Base-by-base conservation (phyloP, 208 protist species). In the Leishmania mexicana region DNA sequence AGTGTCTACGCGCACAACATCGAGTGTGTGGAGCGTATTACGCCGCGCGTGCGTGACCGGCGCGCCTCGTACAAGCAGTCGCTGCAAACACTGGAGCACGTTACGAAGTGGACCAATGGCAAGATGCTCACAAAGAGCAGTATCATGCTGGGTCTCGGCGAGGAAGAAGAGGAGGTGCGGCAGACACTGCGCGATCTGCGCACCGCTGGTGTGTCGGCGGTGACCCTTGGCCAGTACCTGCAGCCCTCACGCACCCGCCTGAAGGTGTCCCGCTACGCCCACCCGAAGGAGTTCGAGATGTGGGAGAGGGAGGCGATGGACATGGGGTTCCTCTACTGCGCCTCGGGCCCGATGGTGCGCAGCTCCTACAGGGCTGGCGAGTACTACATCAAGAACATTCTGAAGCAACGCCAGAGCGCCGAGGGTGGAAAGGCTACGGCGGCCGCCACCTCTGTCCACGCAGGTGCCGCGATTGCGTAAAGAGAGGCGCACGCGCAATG, bases 1-100 rank as follows among this genome's bases (percentile, higher is more conserved):
- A 99, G 98, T 81, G 99, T 99, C 28, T 99, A 98, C 87, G 99
- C 99, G 28, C 99, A 99, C 93, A 99, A 99, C 89, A 98, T 99
- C 81, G 99, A 99, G 90, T 99, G 97, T 73, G 97, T 99, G 13
- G 97, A 99, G 89, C 91, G 95, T 38, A 89, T 97, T 75, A 96
- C 95, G 10, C 88, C 94, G 7, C 91, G 93, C 57, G 99, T 99
- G 51, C 92, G 99, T 17, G 99, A 99, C 86, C 87, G 96, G 15
- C 92, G 99, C 6, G 99, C 99, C 7, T 91, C 95, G 28, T 99
- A 99, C 85, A 65, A 79, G 74, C 98, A 99, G 92, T 99, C 97
- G 1, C 87, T 99, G 21, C 80, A 88, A 13, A 97, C 98, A 8
- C 93, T 99, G 21, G 90, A 98, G 82, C 89, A 96, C 78, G 94